Evolutionary conservation across 352 stramenopile genomes (phyloP).

Genomic region (Phytophthora nicotianae): DNA sequence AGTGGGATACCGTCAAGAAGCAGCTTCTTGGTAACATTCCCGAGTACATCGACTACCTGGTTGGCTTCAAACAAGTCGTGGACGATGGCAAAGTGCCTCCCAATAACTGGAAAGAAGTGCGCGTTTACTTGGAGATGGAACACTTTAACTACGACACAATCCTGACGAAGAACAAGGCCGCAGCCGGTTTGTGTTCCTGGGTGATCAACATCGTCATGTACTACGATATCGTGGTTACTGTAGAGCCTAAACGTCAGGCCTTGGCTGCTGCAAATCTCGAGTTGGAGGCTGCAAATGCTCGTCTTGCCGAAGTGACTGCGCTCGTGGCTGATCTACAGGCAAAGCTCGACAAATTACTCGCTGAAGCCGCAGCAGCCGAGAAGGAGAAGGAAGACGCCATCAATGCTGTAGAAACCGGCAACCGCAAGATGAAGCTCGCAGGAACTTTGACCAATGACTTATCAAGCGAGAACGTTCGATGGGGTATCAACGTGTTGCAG

Average conservation of each 20-base stretch:
- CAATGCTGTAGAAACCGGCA: constrained; percentile 91
- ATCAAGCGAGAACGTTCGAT: constrained; percentile 95
- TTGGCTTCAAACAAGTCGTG: constrained; percentile 94
- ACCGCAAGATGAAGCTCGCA: constrained; percentile 95
- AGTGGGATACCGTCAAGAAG: constrained; percentile 96
- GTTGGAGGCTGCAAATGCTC: constrained; percentile 90
- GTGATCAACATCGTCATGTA: constrained; percentile 98
- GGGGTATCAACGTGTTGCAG: constrained; percentile 93
- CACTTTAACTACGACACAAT: constrained; percentile 96
- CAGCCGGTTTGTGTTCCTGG: constrained; percentile 93
- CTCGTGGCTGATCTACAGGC: constrained; percentile 93
- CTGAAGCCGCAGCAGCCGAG: constrained; percentile 90
- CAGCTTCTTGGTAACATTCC: constrained; percentile 94
- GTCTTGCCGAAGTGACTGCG: constrained; percentile 86
- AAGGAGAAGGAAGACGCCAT: constrained; percentile 94
- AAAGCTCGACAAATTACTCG: constrained; percentile 93
- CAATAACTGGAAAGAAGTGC: constrained; percentile 95
- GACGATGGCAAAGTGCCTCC: constrained; percentile 93
- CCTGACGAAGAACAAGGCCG: constrained; percentile 94
- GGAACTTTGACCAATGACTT: constrained; percentile 95
- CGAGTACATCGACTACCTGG: constrained; percentile 95
- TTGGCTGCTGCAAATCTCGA: constrained; percentile 92
- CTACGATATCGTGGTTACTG: constrained; percentile 95
- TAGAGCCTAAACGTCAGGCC: constrained; percentile 94
- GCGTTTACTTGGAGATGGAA: constrained; percentile 93